Base-by-base conservation (phyloP, 768 basidiomycete genomes). In the Panus rudis region DNA sequence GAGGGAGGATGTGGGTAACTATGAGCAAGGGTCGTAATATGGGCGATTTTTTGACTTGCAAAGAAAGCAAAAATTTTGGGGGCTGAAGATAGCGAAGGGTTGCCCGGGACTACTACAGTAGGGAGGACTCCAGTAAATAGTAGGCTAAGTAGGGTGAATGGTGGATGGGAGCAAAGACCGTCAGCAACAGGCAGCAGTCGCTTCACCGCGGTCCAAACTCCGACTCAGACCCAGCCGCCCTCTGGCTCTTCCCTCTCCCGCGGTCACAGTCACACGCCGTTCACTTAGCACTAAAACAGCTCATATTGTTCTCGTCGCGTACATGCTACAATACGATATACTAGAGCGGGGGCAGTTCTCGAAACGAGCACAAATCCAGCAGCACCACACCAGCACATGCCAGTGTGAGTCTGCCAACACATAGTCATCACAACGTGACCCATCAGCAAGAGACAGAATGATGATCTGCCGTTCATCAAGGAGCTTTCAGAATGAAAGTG, bases 51-150 rank as follows among this genome's bases (percentile, higher is more conserved):
- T 43, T n/a, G n/a, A n/a, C n/a, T n/a, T 49, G 51, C 20, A 51
- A 55, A 49, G 54, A 60, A 54, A 60, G 50, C 52, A 54, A n/a
- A n/a, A 58, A 55, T 58, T 63, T 61, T 58, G 59, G 53, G 47
- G 62, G 59, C 54, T 52, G 53, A 58, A 61, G 49, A 60, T 49
- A 55, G 63, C 64, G 58, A 64, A 65, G 61, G 61, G 60, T 51
- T 67, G 66, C 67, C 73, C 73, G 70, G 63, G 62, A 72, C 71
- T 70, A 70, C 67, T 71, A 72, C 65, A 63, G 69, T 72, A 72
- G 67, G 62, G 58, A 62, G 62, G 64, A 65, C 67, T 66, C 70
- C 68, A 66, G 70, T 68, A 68, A 68, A 73, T 71, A 72, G 66
- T 66, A 71, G 54, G 53, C 71, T 71, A 71, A 70, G 70, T 69